Percentiles rank a stretch among this genome's conserved stretches.
phyloP scores from a whole-genome alignment of 768 basidiomycete genomes.

The Tulasnella sp. region DNA sequence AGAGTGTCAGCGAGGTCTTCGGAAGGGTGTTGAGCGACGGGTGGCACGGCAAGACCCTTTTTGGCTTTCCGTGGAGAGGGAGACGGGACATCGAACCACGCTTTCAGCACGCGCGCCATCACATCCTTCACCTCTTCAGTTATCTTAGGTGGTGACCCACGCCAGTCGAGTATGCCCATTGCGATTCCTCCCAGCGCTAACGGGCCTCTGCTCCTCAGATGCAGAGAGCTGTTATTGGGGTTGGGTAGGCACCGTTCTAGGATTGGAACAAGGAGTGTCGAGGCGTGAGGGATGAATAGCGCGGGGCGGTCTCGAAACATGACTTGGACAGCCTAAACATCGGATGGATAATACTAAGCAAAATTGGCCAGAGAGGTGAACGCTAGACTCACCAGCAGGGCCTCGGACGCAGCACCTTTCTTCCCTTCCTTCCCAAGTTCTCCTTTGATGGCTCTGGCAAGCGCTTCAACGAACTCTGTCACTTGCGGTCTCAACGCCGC shows the following conservation, averaged over 20 bases:
- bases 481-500: slow-evolving; percentile 50
- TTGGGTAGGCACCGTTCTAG: slow-evolving; percentile 40
- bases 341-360: slow-evolving; percentile 10
- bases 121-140: not conserved
- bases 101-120: not conserved
- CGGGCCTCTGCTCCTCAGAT: not conserved
- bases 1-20: slow-evolving; percentile 33
- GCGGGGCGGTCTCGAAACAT: slow-evolving; percentile 49
- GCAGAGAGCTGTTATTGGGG: slow-evolving; percentile 47
- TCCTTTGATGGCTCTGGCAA: slow-evolving; percentile 69
- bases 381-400: slow-evolving; percentile 48
- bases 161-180: slow-evolving; percentile 11
- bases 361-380: not conserved
- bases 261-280: slow-evolving; percentile 48
- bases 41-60: slow-evolving; percentile 28
- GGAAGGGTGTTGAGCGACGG: slow-evolving; percentile 31
- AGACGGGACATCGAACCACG: slow-evolving; percentile 31
- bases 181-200: slow-evolving; percentile 10
- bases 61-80: slow-evolving; percentile 34
- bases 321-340: slow-evolving; percentile 59
- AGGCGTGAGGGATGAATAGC: slow-evolving; percentile 61
- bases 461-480: slow-evolving; percentile 57
- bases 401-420: slow-evolving; percentile 70
- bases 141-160: not conserved
- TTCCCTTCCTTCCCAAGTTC: slow-evolving; percentile 84